These are phyloP conservation scores for Posidonia australis DNA, from an alignment of 106 monocot genomes.

Conservation along the genomic window DNA sequence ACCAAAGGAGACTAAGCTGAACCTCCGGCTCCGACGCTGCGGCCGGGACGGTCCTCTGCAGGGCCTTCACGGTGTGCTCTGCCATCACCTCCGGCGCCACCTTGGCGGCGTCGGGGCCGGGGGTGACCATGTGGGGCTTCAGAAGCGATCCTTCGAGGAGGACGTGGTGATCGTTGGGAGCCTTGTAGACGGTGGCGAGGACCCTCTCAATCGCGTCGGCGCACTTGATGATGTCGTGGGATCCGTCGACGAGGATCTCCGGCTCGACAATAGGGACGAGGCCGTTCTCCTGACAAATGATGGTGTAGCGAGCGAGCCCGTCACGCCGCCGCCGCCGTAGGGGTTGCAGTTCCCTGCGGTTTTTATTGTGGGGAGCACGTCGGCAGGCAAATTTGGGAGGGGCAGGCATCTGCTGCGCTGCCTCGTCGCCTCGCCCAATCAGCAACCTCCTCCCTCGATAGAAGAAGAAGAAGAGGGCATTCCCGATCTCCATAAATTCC, in stretches of 20 bases:
- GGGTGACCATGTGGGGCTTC: constrained; percentile 29
- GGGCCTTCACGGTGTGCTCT: constrained; percentile 16
- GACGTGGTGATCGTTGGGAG: constrained; percentile 18
- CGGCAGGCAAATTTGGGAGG: too few species aligned
- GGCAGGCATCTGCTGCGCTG: too few species aligned
- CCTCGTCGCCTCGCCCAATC: too few species aligned
- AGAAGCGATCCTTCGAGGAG: constrained; percentile 20
- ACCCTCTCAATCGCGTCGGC: constrained; percentile 17
- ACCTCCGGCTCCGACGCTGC: too few species aligned
- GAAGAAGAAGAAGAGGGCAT: too few species aligned
- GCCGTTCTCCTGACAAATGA: constrained; percentile 23
- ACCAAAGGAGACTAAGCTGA: too few species aligned
- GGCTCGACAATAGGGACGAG: constrained; percentile 24
- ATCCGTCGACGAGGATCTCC: constrained; percentile 22
- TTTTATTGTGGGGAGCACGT: too few species aligned
- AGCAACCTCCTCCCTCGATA: too few species aligned
- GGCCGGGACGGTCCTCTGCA: constrained; percentile 22
- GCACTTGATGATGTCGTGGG: constrained; percentile 11
- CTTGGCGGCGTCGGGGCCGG: constrained; percentile 14
- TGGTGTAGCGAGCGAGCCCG: constrained; percentile 19
- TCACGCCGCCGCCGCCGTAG: too few species aligned
- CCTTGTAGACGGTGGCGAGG: constrained; percentile 23
- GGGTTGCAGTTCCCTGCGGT: too few species aligned
- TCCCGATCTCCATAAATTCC: too few species aligned
- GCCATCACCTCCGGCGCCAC: constrained; percentile 14